phyloP scores from a whole-genome alignment of 2,329 filamentous ascomycete species.

The Nemania bipapillata region DNA sequence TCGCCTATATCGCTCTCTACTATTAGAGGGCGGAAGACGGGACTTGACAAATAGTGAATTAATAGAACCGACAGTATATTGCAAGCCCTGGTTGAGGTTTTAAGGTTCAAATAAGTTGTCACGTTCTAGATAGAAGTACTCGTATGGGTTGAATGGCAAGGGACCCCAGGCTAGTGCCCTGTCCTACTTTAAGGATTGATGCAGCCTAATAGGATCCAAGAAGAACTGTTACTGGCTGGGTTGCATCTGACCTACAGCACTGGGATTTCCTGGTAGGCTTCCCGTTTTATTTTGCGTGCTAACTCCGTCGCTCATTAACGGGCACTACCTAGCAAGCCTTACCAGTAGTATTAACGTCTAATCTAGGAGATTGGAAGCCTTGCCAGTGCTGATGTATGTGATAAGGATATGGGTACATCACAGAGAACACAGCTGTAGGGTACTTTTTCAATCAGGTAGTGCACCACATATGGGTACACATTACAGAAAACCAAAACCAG shows the following conservation, averaged over 20 bases:
- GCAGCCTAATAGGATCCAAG: slow-evolving; percentile 28
- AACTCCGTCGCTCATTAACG: slow-evolving; percentile 25
- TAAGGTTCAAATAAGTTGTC: slow-evolving; percentile 25
- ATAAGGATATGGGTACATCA: slow-evolving; percentile 3
- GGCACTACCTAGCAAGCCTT: slow-evolving; percentile 20
- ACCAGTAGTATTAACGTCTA: too few species aligned
- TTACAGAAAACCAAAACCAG: slow-evolving; percentile 21
- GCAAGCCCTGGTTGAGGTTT: slow-evolving; percentile 20
- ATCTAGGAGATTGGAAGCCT: too few species aligned
- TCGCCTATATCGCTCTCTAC: slow-evolving; percentile 30
- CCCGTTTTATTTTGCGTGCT: slow-evolving; percentile 22
- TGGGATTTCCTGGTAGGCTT: slow-evolving; percentile 32
- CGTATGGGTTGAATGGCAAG: too few species aligned
- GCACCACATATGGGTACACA: slow-evolving; percentile 1
- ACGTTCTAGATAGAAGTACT: too few species aligned
- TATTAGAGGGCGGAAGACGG: slow-evolving; percentile 24
- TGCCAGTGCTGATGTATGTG: too few species aligned
- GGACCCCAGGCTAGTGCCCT: not conserved
- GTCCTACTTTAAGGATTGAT: slow-evolving; percentile 24
- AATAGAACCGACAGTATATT: slow-evolving; percentile 16
- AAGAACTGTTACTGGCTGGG: slow-evolving; percentile 31
- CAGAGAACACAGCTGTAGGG: not conserved
- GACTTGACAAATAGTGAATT: slow-evolving; percentile 37
- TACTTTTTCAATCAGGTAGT: not conserved
- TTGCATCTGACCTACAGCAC: slow-evolving; percentile 33